phyloP scores from a whole-genome alignment of 805 yeast genomes.

The Ogataea populi-albae region DNA sequence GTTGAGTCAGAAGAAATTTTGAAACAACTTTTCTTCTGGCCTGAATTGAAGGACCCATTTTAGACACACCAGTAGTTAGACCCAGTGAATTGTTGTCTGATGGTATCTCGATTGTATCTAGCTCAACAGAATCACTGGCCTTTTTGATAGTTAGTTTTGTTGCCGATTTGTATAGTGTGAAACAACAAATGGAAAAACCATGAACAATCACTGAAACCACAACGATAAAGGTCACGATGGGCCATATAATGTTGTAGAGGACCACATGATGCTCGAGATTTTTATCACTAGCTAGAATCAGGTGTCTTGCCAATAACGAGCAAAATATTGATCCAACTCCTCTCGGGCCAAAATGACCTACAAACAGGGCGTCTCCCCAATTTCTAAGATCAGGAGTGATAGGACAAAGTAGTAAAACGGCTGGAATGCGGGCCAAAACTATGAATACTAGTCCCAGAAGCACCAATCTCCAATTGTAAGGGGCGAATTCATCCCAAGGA shows the following conservation, averaged over 20 bases:
- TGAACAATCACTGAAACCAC: conserved; percentile 82
- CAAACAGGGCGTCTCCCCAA: conserved; percentile 92
- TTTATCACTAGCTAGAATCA: conserved; percentile 18
- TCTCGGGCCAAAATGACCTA: conserved; percentile 95
- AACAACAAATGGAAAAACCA: conserved; percentile 84
- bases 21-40: conserved; percentile 7
- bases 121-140: conserved; percentile 1
- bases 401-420: conserved; percentile 69
- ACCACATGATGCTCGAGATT: conserved; percentile 10
- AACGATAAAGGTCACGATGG: conserved; percentile 75
- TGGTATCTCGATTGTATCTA: background rate
- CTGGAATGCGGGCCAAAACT: conserved; percentile 78
- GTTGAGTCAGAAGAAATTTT: conserved; percentile 7
- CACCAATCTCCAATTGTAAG: conserved; percentile 76
- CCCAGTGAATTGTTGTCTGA: too few relatives aligned
- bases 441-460: conserved; percentile 71
- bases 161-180: conserved; percentile 27
- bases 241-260: conserved; percentile 57
- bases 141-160: conserved; percentile 35
- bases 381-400: conserved; percentile 82
- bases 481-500: conserved; percentile 80
- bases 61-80: too few relatives aligned
- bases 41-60: too few relatives aligned
- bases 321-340: conserved; percentile 94
- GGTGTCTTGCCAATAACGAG: conserved; percentile 71